Base-by-base conservation (phyloP, 75 land plant genomes). In the Pinus tabuliformis region DNA sequence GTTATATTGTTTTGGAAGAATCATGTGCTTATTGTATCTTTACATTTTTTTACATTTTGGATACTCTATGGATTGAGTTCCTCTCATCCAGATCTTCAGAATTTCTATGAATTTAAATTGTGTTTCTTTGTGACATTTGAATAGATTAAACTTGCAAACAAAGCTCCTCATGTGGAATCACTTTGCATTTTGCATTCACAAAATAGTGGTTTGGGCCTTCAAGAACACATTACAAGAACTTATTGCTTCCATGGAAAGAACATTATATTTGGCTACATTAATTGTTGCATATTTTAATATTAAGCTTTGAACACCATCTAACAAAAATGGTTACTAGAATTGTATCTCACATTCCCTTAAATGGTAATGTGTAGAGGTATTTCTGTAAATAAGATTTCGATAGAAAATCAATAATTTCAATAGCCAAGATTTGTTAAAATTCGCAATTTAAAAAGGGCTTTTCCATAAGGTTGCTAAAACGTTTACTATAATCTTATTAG, bases 111-210 rank as follows among this genome's bases (percentile, higher is more conserved):
- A 39, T 62, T 13, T 72, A 6, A 61, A 63, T 70, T 60, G 24
- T 57, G 17, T 61, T 37, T 18, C 11, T 68, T 66, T 68, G 11
- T 4, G 58, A 57, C 5, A 57, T 75, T 36, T 7, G 57, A 52
- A 17, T 83, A 96, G 97, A 93, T 95, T 82, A 93, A 96, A 75
- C 99, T 94, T 75, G 89, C 97, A 52, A 91, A 89, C 71, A 96
- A 30, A 30, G 95, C 94, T 11, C 97, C 99, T 58, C 99, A 96
- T 77, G 89, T 96, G 33, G 95, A 96, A 77, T 92, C n/a, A n/a
- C n/a, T n/a, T n/a, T n/a, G 0, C 99, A n/a, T 90, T 96, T 18
- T 96, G 99, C 66, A 72, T 94, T 17, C 97, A 96, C 88, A 97
- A 96, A 77, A 96, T 96, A 97, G 85, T 96, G 59, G 81, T 90